Base-by-base conservation (phyloP, 495 filamentous ascomycete genomes). In the Aspergillus mulundensis region DNA sequence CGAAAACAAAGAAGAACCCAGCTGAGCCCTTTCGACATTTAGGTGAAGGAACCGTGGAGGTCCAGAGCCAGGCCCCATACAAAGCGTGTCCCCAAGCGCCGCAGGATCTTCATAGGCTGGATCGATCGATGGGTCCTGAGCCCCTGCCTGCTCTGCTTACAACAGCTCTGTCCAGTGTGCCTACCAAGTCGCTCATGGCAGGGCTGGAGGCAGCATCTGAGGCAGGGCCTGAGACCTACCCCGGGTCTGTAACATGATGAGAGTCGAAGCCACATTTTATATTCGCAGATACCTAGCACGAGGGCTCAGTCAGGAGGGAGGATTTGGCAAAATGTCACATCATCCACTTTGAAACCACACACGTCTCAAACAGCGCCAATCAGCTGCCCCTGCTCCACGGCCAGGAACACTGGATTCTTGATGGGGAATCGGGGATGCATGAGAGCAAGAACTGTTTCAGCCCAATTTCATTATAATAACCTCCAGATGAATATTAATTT, bases 321-420 rank as follows among this genome's bases (percentile, higher is more conserved):
- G n/a, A 50, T 39, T 19, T 63, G 57, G 60, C 47, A 65, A 55
- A 50, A 57, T 57, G 56, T 63, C 60, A 62, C 56, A 63, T 63
- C 61, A 61, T 64, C 51, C 20, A 41, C 53, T 21, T 47, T 55
- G 69, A 72, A 72, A 72, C 70, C 67, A 59, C 53, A 61, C 60
- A 65, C 72, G 71, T 74, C 71, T 74, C 71, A 74, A 69, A 48
- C 44, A 19, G 47, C 41, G 44, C 56, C 57, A 56, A 59, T 67
- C 56, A 58, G 61, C 59, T 53, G 49, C 45, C 63, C 36, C 1
- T 51, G 58, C 50, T 63, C 54, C 61, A 63, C 60, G 30, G 39
- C 4, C 50, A 53, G 50, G 50, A 53, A n/a, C n/a, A 52, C 49
- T 39, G 16, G 43, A 46, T n/a, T 44, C 41, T 46, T n/a, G n/a